phyloP scores from a whole-genome alignment of 2,329 filamentous ascomycete genomes.

The Fusarium sterilihyphosum region DNA sequence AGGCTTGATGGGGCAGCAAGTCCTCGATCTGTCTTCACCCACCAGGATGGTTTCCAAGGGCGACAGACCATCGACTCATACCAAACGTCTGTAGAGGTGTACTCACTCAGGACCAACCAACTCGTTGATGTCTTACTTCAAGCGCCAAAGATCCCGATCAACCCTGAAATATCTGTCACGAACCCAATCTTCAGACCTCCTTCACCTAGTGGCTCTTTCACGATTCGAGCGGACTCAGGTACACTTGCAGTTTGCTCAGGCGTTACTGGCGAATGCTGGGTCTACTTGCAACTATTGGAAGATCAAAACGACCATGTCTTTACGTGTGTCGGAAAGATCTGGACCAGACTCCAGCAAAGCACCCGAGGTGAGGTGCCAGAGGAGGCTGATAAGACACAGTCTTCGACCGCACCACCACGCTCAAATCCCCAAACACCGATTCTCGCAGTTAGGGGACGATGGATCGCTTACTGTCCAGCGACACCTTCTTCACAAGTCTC shows the following conservation, averaged over 20 bases:
- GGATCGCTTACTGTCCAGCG: slow-evolving; percentile 81
- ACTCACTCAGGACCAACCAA: slow-evolving; percentile 81
- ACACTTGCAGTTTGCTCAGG: slow-evolving; percentile 82
- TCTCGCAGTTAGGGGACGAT: slow-evolving; percentile 75
- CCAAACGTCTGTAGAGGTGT: slow-evolving; percentile 89
- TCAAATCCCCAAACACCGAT: slow-evolving; percentile 69
- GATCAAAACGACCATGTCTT: slow-evolving; percentile 58
- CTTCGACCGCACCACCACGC: slow-evolving; percentile 51
- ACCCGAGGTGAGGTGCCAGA: slow-evolving; percentile 59
- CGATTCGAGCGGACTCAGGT: slow-evolving; percentile 76
- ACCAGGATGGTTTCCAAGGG: slow-evolving; percentile 49
- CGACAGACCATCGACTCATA: slow-evolving; percentile 67
- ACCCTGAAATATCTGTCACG: slow-evolving; percentile 62
- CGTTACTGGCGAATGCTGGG: slow-evolving; percentile 85
- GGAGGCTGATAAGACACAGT: slow-evolving; percentile 55
- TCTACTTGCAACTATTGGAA: slow-evolving; percentile 67
- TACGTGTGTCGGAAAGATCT: slow-evolving; percentile 85
- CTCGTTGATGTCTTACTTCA: slow-evolving; percentile 78
- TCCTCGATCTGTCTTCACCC: slow-evolving; percentile 53
- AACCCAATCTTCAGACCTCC: slow-evolving; percentile 76
- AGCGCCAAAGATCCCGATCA: slow-evolving; percentile 70
- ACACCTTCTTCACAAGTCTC: slow-evolving; percentile 76
- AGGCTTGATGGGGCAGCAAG: slow-evolving; percentile 55
- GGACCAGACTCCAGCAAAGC: slow-evolving; percentile 82
- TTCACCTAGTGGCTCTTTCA: slow-evolving; percentile 76